Base-by-base conservation (phyloP, 495 filamentous ascomycete species). In the Lophium mytilinum region DNA sequence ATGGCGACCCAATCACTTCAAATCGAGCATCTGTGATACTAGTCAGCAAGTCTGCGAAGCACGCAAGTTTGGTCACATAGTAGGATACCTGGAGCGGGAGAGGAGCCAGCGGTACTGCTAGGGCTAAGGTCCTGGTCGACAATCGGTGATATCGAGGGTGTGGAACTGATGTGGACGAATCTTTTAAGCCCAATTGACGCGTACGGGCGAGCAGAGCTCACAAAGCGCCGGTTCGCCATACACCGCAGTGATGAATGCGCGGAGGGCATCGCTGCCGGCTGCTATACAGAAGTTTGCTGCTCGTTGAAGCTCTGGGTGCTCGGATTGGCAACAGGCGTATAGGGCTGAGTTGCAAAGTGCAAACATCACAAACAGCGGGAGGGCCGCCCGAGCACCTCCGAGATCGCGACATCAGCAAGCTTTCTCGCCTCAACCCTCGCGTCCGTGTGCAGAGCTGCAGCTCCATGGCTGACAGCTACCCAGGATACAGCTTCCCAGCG, bases 1-100 rank as follows among this genome's bases (percentile, higher is more conserved):
- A 91, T 3, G 90, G 88, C 18, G 87, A 77, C 48, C 90, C 93
- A 59, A 97, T 72, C 34, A 96, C 89, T 67, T 96, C 89, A 68
- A 98, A 98, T 53, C 83, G 83, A 17, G 92, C 93, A 83, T 96
- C 93, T 95, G 57, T 55, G n/a, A 45, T 19, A 37, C 56, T 37
- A 61, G 51, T 48, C 17, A 33, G 11, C 5, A 34, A 15, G 15
- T 51, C 19, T 50, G 19, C 9, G 17, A 17, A 18, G 36, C 33
- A 49, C 52, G 24, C 15, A 18, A 46, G 19, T 52, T 30, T 5
- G 8, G 5, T 46, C 30, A 30, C 12, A 24, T 10, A 33, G 43
- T 41, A 24, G 48, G 2, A 6, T 63, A 71, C 68, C 68, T 50
- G 66, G 64, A 50, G 50, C 18, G 14, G 50, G 49, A 1, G 36